These are phyloP conservation scores for Phenoliferia sp. DNA, from an alignment of 1,284 basidiomycete genomes.

Conservation along the genomic window DNA sequence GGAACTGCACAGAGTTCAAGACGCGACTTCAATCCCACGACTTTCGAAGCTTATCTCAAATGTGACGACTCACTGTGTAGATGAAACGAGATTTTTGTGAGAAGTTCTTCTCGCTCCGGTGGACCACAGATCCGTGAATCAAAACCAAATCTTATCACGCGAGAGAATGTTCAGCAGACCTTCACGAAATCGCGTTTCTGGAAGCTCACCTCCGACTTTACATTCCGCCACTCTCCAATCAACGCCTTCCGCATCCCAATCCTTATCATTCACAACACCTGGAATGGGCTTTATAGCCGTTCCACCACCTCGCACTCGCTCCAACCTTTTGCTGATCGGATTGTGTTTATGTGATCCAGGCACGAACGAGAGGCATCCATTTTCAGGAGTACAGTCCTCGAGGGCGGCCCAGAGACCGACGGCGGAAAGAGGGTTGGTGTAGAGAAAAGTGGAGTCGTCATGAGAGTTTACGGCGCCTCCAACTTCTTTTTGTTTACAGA, in stretches of 20 bases:
- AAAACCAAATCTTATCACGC: conserved; percentile 81
- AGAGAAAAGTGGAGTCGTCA: conserved; percentile 57
- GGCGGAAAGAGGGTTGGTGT: conserved; percentile 83
- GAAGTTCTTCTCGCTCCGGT: conserved; percentile 71
- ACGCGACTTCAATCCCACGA: no score
- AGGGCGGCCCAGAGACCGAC: conserved; percentile 94
- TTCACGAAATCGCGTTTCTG: neutral
- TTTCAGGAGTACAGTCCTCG: conserved; percentile 74
- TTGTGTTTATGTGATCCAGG: conserved; percentile 76
- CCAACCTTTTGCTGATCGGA: conserved; percentile 71
- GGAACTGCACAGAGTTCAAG: conserved; percentile 51
- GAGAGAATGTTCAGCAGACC: conserved; percentile 35
- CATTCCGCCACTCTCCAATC: conserved; percentile 69
- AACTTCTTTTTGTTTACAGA: conserved; percentile 38
- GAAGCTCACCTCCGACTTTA: conserved; percentile 57
- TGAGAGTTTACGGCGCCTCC: conserved; percentile 48
- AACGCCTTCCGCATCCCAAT: conserved; percentile 42
- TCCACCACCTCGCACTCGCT: conserved; percentile 56
- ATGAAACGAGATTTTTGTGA: conserved; percentile 67
- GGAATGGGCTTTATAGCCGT: conserved; percentile 71
- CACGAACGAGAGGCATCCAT: conserved; percentile 85
- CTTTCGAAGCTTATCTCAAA: no score
- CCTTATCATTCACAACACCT: conserved; percentile 19
- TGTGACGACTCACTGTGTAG: conserved; percentile 56
- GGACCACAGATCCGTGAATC: conserved; percentile 75